Evolutionary conservation across 176 grass and related monocot genomes (phyloP).

Genomic region (Paspalum vaginatum): DNA sequence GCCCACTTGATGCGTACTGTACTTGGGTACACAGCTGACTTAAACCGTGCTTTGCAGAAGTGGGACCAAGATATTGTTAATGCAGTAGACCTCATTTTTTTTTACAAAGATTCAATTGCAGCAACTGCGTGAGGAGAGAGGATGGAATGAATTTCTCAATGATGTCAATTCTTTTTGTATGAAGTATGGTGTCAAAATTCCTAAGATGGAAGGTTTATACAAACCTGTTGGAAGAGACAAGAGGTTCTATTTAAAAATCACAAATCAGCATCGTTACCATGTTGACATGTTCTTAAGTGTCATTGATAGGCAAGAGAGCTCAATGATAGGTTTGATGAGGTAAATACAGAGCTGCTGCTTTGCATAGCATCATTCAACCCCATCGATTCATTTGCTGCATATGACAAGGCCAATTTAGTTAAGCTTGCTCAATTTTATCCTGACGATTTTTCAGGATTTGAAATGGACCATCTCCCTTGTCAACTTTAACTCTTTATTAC

Average conservation of each 20-base stretch:
- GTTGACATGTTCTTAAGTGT: too few species aligned
- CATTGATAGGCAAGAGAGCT: too few species aligned
- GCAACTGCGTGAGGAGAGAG: too few species aligned
- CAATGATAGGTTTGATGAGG: too few species aligned
- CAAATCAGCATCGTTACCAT: too few species aligned
- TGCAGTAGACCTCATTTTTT: neutral
- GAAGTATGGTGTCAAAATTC: neutral
- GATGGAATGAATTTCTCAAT: neutral
- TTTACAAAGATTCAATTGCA: too few species aligned
- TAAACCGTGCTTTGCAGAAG: neutral
- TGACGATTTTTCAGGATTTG: neutral
- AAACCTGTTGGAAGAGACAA: neutral
- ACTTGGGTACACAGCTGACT: neutral
- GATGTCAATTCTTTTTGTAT: neutral
- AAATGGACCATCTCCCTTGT: neutral
- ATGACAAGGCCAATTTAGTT: neutral
- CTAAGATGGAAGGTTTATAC: neutral
- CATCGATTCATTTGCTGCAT: neutral
- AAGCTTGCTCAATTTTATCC: neutral
- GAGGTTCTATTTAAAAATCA: too few species aligned
- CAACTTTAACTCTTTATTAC: neutral
- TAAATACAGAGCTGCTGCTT: too few species aligned
- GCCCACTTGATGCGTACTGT: neutral
- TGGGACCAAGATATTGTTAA: neutral
- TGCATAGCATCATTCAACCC: too few species aligned